Conservation (phyloP, 2,329 filamentous ascomycete genomes). For the Stylonectria norvegica region DNA sequence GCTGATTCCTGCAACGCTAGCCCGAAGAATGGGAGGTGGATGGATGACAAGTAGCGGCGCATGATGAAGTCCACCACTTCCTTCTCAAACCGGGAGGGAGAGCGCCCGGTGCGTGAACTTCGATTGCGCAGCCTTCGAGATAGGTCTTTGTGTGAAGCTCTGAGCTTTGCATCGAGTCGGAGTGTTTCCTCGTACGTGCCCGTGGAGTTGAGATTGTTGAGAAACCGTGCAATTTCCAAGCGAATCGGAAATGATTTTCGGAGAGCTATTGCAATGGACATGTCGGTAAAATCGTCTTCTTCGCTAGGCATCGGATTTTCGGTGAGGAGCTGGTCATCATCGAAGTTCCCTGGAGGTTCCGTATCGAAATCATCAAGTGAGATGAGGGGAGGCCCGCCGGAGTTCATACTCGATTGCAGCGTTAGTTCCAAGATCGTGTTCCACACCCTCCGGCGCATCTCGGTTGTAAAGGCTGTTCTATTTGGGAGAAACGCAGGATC, state of each 20-base stretch:
- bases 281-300: constrained; percentile 37
- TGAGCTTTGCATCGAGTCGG: constrained; percentile 40
- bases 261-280: constrained; percentile 40
- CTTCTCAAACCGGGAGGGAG: constrained; percentile 38
- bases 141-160: constrained; percentile 41
- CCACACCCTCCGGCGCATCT: constrained; percentile 52
- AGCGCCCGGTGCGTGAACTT: constrained; percentile 10
- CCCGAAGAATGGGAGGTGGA: constrained; percentile 53
- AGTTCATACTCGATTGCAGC: constrained; percentile 43
- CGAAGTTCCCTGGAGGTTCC: constrained; percentile 44
- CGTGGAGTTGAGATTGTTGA: constrained; percentile 40
- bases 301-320: constrained; percentile 32
- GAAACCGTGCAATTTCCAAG: constrained; percentile 39
- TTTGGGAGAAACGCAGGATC: constrained; percentile 42
- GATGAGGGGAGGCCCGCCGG: constrained; percentile 46
- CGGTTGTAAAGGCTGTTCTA: constrained; percentile 34
- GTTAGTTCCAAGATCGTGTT: constrained; percentile 49
- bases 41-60: constrained; percentile 50
- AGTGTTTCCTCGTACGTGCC: constrained; percentile 45
- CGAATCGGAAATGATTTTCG: constrained; percentile 42
- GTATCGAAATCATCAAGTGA: constrained; percentile 47
- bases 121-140: constrained; percentile 31
- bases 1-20: constrained; percentile 38
- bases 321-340: constrained; percentile 45
- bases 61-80: constrained; percentile 49